Evolutionary conservation across 1,284 basidiomycete species (phyloP), one percentile per base, ranked within the genome.

Genomic region (Naganishia albida): DNA sequence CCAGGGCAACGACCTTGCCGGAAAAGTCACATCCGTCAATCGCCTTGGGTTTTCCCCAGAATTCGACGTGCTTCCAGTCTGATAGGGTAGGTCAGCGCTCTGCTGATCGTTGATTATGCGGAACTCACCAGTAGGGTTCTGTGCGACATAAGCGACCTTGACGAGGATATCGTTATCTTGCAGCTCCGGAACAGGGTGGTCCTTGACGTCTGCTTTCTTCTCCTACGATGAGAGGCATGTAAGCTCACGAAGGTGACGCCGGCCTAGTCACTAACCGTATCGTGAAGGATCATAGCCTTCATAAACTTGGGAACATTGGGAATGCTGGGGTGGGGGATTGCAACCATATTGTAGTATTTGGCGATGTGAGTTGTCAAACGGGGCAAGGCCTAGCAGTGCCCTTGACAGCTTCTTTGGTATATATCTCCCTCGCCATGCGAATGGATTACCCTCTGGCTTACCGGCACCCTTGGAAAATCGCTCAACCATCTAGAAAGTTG

Each of bases 11-110:
- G 64, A 84, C 79, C 1, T 70, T 74, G 18, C 83, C 84, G 15
- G 74, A 72, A 63, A 80, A 83, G 73, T 85, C 83, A 56, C 80
- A 81, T 39, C 82, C 82, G 46, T 81, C 68, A 34, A 75, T 72
- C 16, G 71, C 59, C 48, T 75, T 75, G 10, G 75, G 71, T 2
- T 69, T 65, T 12, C 57, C 56, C 73, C 51, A 52, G 57, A 67
- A 25, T 70, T 48, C 71, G 39, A 72, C 68, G 57, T 76, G 70
- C 70, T 77, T 75, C 78, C 76, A 75, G 74, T 79, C 76, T 68
- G 23, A n/a, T 2, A 28, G 16, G 26, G 30, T 42, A n/a, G 16
- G 42, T 4, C 25, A 26, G 42, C 42, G 46, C 7, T 25, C n/a
- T 40, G 28, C 44, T 13, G 25, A 13, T 3, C 6, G 20, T 7